These are phyloP conservation scores for Chlamydomonas sphaeroides DNA, from an alignment of 139 green algal genomes.

Conservation along the genomic window DNA sequence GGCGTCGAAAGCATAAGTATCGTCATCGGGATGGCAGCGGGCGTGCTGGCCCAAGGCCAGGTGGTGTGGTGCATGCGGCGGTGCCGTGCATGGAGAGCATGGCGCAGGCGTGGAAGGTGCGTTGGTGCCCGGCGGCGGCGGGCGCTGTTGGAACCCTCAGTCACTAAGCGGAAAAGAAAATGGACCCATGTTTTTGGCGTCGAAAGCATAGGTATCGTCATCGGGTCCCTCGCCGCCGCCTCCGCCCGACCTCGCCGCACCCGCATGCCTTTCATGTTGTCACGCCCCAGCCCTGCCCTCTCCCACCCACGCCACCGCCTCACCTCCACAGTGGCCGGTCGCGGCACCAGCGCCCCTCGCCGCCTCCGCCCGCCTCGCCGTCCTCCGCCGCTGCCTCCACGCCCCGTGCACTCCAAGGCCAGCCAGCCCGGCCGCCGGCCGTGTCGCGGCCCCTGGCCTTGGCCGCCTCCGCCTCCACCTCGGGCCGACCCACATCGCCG, in stretches of 20 bases:
- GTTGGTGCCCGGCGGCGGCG: not conserved
- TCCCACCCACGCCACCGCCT: no score
- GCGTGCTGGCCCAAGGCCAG: no score
- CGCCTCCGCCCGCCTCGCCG: not conserved
- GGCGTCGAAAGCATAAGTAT: constrained; percentile 21
- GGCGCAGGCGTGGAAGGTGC: no score
- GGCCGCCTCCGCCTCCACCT: not conserved
- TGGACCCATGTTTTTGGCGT: constrained; percentile 12
- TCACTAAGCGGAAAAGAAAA: constrained; percentile 56
- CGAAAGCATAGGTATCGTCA: constrained; percentile 35
- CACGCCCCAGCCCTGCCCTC: no score
- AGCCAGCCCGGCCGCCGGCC: no score
- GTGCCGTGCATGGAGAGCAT: no score
- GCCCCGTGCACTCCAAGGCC: no score
- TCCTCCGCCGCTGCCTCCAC: not conserved
- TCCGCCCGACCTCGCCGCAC: no score
- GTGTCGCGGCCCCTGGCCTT: no score
- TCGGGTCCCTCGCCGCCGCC: not conserved
- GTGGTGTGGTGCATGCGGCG: no score
- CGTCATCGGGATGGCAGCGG: constrained; percentile 47
- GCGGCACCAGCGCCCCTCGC: not conserved
- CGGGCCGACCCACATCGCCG: no score
- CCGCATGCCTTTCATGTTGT: no score
- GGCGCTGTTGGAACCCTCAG: constrained; percentile 27
- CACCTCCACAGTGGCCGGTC: constrained; percentile 30